phyloP scores from a whole-genome alignment of 345 rosid genomes.

The Turritis glabra region DNA sequence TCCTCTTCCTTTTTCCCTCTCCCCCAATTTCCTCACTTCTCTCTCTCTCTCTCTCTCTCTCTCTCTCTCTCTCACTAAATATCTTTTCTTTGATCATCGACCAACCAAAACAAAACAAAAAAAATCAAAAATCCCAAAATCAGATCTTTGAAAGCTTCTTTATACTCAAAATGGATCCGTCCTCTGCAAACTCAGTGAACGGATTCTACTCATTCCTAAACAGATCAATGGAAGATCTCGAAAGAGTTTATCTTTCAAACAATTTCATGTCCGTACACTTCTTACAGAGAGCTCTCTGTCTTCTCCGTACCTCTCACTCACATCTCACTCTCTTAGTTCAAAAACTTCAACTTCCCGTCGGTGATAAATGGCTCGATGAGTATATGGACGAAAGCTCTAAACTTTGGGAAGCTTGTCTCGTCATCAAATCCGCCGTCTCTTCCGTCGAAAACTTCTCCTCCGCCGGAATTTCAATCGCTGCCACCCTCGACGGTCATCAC shows the following conservation, averaged over 20 bases:
- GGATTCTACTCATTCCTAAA: slow-evolving; percentile 85
- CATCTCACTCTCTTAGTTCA: slow-evolving; percentile 81
- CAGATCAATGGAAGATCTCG: slow-evolving; percentile 94
- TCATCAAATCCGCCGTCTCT: slow-evolving; percentile 79
- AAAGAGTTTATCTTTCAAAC: slow-evolving; percentile 62
- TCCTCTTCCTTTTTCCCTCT: slow-evolving; percentile 33
- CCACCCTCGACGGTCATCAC: slow-evolving; percentile 53
- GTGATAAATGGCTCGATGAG: slow-evolving; percentile 98
- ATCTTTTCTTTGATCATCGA: slow-evolving; percentile 30
- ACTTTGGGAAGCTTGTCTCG: slow-evolving; percentile 95
- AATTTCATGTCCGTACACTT: slow-evolving; percentile 85
- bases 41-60: slow-evolving; percentile 11
- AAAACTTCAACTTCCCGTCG: slow-evolving; percentile 87
- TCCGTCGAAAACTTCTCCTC: slow-evolving; percentile 74
- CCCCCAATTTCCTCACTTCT: slow-evolving; percentile 32
- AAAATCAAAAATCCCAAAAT: neutral
- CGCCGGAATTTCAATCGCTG: slow-evolving; percentile 63
- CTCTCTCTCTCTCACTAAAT: too few relatives aligned
- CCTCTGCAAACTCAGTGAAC: slow-evolving; percentile 73
- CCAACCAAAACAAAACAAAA: neutral
- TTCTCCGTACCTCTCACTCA: slow-evolving; percentile 83
- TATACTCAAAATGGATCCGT: slow-evolving; percentile 63
- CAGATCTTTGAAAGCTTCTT: slow-evolving; percentile 20
- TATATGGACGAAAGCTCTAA: slow-evolving; percentile 98
- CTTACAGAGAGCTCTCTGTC: slow-evolving; percentile 79